Percentiles rank a stretch among this genome's conserved stretches.
These are phyloP conservation scores for Yamadazyma atmosphaerica DNA, from an alignment of 1,139 yeast species.

Conservation along the genomic window DNA sequence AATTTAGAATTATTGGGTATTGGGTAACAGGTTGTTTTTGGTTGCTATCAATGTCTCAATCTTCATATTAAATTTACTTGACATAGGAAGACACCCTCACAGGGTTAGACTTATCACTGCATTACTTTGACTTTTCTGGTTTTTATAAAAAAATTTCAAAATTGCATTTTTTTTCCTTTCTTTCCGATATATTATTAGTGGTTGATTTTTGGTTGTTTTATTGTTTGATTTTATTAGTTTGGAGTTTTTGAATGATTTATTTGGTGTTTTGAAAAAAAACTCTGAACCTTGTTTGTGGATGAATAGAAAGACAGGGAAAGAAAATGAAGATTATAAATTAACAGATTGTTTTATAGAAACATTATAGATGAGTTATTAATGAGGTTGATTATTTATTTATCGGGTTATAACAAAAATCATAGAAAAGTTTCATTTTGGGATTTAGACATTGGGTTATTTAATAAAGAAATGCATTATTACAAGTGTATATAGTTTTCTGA, in stretches of 20 bases:
- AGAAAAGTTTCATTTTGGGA: slow-evolving; percentile 25
- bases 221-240: slow-evolving; percentile 6
- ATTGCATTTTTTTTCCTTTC: slow-evolving; percentile 14
- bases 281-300: slow-evolving; percentile 2
- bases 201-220: slow-evolving; percentile 8
- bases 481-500: slow-evolving; percentile 21
- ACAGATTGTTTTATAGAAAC: slow-evolving; percentile 10
- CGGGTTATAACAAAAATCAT: slow-evolving; percentile 16
- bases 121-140: slow-evolving; percentile 15
- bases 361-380: slow-evolving; percentile 32
- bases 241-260: slow-evolving; percentile 10
- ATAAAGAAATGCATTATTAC: slow-evolving; percentile 25
- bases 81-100: neutral
- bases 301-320: slow-evolving; percentile 12
- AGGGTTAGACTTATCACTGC: slow-evolving; percentile 24
- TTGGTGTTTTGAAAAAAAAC: too few species aligned
- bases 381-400: slow-evolving; percentile 28
- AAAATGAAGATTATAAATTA: slow-evolving; percentile 9
- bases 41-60: slow-evolving; percentile 8
- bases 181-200: slow-evolving; percentile 12
- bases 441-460: slow-evolving; percentile 43
- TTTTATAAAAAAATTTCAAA: slow-evolving; percentile 1
- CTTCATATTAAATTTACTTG: neutral
- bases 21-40: slow-evolving; percentile 4
- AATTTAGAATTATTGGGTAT: slow-evolving; percentile 2